phyloP scores from a whole-genome alignment of 1,284 basidiomycete species.

The Exobasidium rhododendri region DNA sequence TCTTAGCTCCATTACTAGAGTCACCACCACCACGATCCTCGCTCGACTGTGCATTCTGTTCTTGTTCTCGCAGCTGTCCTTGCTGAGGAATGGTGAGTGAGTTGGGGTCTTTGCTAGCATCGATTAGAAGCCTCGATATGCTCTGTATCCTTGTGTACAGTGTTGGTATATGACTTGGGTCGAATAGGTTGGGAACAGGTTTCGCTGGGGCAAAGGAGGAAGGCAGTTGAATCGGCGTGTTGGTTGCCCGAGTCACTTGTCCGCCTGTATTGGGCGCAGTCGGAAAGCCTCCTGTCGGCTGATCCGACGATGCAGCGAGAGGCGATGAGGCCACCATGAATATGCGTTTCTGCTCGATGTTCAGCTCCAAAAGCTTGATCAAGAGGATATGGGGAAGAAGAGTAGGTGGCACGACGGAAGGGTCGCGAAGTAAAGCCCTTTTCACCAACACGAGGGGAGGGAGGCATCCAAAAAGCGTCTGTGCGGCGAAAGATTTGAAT shows the following conservation, averaged over 20 bases:
- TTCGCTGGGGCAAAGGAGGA: neutral
- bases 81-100: neutral
- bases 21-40: too few relatives aligned
- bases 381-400: neutral
- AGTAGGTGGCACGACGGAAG: too few relatives aligned
- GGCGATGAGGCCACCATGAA: neutral
- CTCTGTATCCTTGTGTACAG: neutral
- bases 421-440: too few relatives aligned
- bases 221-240: neutral
- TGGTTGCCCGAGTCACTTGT: neutral
- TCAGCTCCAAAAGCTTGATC: too few relatives aligned
- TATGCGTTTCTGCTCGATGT: too few relatives aligned
- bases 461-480: too few relatives aligned
- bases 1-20: too few relatives aligned
- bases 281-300: neutral
- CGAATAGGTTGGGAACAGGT: neutral
- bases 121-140: neutral
- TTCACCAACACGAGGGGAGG: too few relatives aligned
- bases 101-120: constrained; percentile 1
- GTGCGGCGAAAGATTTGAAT: too few relatives aligned
- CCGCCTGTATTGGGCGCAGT: neutral
- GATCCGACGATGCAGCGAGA: neutral
- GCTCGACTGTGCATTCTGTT: neutral
- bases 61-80: neutral
- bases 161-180: neutral